These are phyloP conservation scores for Ustulina deusta DNA, from an alignment of 2,329 filamentous ascomycete genomes.

Conservation along the genomic window DNA sequence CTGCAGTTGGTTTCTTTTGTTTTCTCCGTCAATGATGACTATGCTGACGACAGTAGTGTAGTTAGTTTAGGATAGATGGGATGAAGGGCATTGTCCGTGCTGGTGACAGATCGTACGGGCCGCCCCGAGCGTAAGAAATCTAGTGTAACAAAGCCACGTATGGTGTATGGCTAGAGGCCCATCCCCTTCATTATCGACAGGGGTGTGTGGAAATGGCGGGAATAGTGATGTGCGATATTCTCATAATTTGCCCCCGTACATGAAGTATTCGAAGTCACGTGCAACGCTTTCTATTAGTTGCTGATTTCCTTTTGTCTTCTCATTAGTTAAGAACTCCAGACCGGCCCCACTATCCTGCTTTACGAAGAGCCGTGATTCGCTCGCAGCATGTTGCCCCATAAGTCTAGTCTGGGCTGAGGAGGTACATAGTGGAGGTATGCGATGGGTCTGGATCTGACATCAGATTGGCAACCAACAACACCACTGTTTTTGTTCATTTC, in stretches of 20 bases:
- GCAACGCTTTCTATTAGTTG: not conserved
- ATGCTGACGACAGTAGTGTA: not conserved
- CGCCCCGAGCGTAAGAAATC: conserved; percentile 29
- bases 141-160: conserved; percentile 10
- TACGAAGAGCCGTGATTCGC: conserved; percentile 20
- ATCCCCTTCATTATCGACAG: conserved; percentile 2
- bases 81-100: not conserved
- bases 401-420: not conserved
- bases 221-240: not conserved
- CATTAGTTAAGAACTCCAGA: not conserved
- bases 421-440: not conserved
- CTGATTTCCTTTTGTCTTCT: conserved; percentile 13
- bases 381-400: not conserved
- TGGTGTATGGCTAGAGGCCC: not conserved
- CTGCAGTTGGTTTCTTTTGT: not conserved
- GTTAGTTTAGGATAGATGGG: too few species aligned
- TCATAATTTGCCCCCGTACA: conserved; percentile 35
- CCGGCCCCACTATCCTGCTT: conserved; percentile 38
- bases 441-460: conserved; percentile 25
- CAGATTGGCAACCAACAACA: conserved; percentile 16
- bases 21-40: not conserved
- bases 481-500: not conserved
- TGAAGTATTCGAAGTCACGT: conserved; percentile 34
- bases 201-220: not conserved
- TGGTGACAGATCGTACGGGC: conserved; percentile 22